These are phyloP conservation scores for Aspergillus aculeatinus DNA, from an alignment of 2,329 filamentous ascomycete genomes.

Conservation along the genomic window DNA sequence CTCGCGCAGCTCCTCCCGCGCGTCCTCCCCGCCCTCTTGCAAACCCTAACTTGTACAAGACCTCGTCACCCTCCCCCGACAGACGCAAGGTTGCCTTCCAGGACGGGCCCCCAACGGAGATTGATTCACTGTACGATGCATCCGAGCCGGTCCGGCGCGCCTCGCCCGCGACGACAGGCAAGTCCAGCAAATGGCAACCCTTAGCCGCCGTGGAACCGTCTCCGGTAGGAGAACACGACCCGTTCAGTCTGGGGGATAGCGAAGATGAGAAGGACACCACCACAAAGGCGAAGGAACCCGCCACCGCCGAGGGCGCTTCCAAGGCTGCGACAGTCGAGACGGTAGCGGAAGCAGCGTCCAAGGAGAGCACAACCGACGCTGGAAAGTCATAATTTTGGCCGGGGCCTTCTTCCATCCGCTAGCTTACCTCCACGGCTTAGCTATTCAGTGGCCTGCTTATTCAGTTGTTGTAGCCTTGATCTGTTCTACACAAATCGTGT, in stretches of 20 bases:
- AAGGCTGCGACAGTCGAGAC: constrained; percentile 62
- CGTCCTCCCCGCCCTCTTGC: constrained; percentile 64
- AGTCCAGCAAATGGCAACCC: constrained; percentile 95
- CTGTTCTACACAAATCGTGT: background rate
- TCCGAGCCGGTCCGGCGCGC: constrained; percentile 58
- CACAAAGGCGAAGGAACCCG: constrained; percentile 62
- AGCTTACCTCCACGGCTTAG: background rate
- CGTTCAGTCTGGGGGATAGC: constrained; percentile 93
- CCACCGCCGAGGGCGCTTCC: constrained; percentile 56
- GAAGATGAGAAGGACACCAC: constrained; percentile 78
- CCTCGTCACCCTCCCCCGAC: constrained; percentile 57
- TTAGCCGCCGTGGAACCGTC: constrained; percentile 80
- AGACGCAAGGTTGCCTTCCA: constrained; percentile 58
- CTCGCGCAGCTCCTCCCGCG: constrained; percentile 50
- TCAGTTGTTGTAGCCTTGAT: background rate
- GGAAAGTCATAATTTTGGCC: constrained; percentile 26
- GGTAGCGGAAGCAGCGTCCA: constrained; percentile 40
- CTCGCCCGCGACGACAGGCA: constrained; percentile 53
- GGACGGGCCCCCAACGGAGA: constrained; percentile 72
- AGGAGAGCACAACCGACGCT: constrained; percentile 24
- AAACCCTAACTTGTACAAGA: constrained; percentile 79
- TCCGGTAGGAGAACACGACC: constrained; percentile 86
- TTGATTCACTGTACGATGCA: constrained; percentile 69
- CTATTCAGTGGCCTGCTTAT: no score
- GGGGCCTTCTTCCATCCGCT: background rate